Evolutionary conservation across 2,329 filamentous ascomycete genomes (phyloP).

Genomic region (Penicillium sp.): DNA sequence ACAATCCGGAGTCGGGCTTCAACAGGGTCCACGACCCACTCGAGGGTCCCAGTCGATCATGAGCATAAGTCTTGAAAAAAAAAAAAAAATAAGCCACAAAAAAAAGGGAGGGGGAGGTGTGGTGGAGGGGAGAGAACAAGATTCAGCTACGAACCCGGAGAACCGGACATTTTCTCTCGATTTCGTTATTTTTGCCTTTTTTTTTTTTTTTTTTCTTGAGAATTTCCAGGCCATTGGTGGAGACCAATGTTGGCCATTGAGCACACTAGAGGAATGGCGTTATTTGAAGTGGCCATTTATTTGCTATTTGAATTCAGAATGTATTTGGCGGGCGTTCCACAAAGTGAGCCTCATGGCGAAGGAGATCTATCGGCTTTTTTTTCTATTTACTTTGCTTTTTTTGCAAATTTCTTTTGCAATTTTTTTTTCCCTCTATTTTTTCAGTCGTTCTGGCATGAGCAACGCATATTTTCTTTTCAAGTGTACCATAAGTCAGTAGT

Average conservation of each 20-base stretch:
- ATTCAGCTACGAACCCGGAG: neutral
- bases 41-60: slow-evolving; percentile 22
- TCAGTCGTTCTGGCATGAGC: neutral
- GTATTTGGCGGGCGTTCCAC: slow-evolving; percentile 2
- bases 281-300: slow-evolving; percentile 6
- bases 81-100: neutral
- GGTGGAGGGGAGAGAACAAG: neutral
- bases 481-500: slow-evolving; percentile 13
- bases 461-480: slow-evolving; percentile 2
- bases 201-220: neutral
- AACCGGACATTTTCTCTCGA: neutral
- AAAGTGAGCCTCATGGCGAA: neutral
- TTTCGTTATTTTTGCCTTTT: neutral
- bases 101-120: slow-evolving; percentile 7
- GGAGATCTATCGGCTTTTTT: slow-evolving; percentile 5
- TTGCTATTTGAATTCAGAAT: slow-evolving; percentile 2
- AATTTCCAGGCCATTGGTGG: slow-evolving; percentile 1
- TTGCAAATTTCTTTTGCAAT: neutral
- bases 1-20: slow-evolving; percentile 15
- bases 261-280: slow-evolving; percentile 17
- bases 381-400: neutral
- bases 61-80: slow-evolving; percentile 16
- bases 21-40: slow-evolving; percentile 17
- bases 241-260: neutral
- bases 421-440: neutral